Percentiles rank a stretch among this genome's conserved stretches.
Evolutionary conservation across 2,329 filamentous ascomycete genomes (phyloP).

Genomic region (Pseudocercospora pini-densiflorae): DNA sequence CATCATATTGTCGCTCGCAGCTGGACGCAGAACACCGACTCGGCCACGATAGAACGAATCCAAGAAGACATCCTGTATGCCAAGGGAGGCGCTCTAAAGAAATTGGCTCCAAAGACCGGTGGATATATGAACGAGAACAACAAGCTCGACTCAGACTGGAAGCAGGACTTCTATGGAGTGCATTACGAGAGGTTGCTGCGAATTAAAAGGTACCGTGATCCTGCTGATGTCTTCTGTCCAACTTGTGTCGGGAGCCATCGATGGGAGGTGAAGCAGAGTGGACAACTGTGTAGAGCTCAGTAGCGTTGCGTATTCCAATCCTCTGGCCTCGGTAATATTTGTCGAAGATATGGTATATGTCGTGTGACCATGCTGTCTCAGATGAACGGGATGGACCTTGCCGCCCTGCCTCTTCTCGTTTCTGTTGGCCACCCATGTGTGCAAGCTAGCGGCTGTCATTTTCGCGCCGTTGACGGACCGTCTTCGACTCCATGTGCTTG

Average conservation of each 20-base stretch:
- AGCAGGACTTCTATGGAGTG: conserved; percentile 24
- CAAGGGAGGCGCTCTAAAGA: conserved; percentile 40
- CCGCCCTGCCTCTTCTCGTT: not conserved
- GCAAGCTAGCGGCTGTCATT: not conserved
- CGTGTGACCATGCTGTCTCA: not conserved
- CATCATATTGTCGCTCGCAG: conserved; percentile 38
- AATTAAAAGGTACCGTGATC: conserved; percentile 26
- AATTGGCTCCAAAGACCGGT: conserved; percentile 40
- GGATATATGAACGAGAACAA: conserved; percentile 45
- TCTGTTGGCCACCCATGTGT: not conserved
- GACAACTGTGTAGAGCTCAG: conserved; percentile 16
- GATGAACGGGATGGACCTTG: not conserved
- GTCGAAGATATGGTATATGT: not conserved
- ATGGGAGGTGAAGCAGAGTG: conserved; percentile 19
- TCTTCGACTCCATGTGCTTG: not conserved
- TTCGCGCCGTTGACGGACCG: not conserved
- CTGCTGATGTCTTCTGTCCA: conserved; percentile 23
- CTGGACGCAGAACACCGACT: conserved; percentile 27
- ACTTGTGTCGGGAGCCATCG: conserved; percentile 29
- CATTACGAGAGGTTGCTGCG: conserved; percentile 22
- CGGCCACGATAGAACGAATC: conserved; percentile 24
- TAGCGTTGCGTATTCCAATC: not conserved
- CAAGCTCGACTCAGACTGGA: conserved; percentile 25
- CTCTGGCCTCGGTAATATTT: not conserved
- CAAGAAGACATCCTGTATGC: conserved; percentile 39